Conservation (phyloP, 441 rosid genomes). For the Flueggea neowawraea region DNA sequence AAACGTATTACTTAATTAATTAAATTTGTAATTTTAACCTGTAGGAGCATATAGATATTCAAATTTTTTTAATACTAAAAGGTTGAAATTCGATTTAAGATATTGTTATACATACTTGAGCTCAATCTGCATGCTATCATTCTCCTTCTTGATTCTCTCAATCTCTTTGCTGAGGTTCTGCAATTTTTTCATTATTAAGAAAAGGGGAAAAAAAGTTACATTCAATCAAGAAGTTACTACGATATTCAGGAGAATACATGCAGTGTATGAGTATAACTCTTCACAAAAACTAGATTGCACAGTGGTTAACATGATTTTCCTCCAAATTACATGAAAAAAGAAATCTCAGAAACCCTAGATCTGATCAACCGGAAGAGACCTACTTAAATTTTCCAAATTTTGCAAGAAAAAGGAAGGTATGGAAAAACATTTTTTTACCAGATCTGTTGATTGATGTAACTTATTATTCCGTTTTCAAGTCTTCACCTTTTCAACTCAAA, state of each 20-base stretch:
- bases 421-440: constrained; percentile 36
- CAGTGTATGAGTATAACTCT: not conserved
- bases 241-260: not conserved
- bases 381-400: constrained; percentile 10
- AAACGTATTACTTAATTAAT: not conserved
- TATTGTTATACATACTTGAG: constrained; percentile 45
- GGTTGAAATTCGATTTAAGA: too few species aligned
- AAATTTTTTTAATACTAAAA: too few species aligned
- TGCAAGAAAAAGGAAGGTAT: constrained; percentile 38
- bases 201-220: not conserved
- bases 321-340: not conserved
- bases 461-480: constrained; percentile 12
- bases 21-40: not conserved
- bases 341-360: constrained; percentile 2
- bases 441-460: constrained; percentile 49
- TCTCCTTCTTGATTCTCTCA: constrained; percentile 88
- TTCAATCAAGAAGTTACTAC: not conserved
- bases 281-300: not conserved
- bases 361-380: not conserved
- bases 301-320: not conserved
- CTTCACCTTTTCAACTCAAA: not conserved
- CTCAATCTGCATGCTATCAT: constrained; percentile 80
- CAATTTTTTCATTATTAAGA: constrained; percentile 1
- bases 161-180: constrained; percentile 84
- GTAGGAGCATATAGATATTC: too few species aligned